These are phyloP conservation scores for Irpex sp. DNA, from an alignment of 1,284 basidiomycete genomes.

Conservation along the genomic window DNA sequence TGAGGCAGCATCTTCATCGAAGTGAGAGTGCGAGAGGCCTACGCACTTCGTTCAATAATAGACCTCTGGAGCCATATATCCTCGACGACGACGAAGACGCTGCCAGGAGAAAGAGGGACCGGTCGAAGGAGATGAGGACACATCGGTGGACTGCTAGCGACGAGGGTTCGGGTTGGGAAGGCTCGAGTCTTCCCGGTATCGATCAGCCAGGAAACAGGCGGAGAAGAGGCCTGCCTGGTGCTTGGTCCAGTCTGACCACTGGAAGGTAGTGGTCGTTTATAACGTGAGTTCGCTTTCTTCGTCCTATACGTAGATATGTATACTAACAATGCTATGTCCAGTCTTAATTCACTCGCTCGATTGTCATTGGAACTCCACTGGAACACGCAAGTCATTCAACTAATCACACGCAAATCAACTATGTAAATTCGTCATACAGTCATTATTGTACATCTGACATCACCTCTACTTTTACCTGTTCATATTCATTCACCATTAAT, in stretches of 20 bases:
- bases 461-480: background rate
- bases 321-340: background rate
- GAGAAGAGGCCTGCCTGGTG: slow-evolving; percentile 23
- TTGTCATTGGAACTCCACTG: background rate
- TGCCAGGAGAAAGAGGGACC: slow-evolving; percentile 12
- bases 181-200: slow-evolving; percentile 16
- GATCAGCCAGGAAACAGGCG: slow-evolving; percentile 19
- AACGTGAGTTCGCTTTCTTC: background rate
- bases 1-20: slow-evolving; percentile 54
- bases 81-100: slow-evolving; percentile 22
- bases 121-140: slow-evolving; percentile 3
- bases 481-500: background rate
- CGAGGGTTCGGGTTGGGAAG: slow-evolving; percentile 20
- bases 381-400: background rate
- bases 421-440: background rate
- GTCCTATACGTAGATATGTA: background rate
- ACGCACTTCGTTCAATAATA: slow-evolving; percentile 1
- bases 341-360: background rate
- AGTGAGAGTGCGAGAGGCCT: slow-evolving; percentile 16
- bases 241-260: slow-evolving; percentile 17
- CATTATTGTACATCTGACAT: background rate
- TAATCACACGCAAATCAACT: background rate
- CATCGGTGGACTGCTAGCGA: slow-evolving; percentile 18
- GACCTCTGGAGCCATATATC: slow-evolving; percentile 8
- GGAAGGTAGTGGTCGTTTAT: background rate